These are phyloP conservation scores for Lactifluus echinatus DNA, from an alignment of 768 basidiomycete species.

Conservation along the genomic window DNA sequence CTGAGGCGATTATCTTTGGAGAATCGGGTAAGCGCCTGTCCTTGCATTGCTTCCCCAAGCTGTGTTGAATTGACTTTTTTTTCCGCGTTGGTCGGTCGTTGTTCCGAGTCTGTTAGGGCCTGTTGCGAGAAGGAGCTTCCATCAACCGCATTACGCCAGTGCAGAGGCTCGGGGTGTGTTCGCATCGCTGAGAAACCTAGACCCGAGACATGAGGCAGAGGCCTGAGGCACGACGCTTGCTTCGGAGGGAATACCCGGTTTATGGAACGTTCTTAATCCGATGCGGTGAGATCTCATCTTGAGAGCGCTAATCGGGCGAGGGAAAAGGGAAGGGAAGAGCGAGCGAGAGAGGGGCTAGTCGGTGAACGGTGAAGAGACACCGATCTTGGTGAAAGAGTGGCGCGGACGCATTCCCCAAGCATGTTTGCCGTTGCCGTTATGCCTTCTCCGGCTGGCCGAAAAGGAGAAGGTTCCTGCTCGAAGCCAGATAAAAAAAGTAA, in stretches of 20 bases:
- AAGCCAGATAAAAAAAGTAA: not conserved
- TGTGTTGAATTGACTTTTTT: not conserved
- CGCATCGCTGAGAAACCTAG: not conserved
- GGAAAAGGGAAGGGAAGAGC: no score
- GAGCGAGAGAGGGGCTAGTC: not conserved
- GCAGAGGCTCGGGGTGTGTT: not conserved
- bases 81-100: not conserved
- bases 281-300: conserved; percentile 3
- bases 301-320: conserved; percentile 1
- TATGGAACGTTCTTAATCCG: conserved; percentile 7
- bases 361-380: not conserved
- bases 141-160: not conserved
- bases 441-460: not conserved
- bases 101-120: not conserved
- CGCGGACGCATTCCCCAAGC: not conserved
- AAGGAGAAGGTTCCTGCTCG: not conserved
- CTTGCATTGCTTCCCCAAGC: not conserved
- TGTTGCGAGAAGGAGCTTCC: not conserved
- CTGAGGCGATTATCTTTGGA: conserved; percentile 14
- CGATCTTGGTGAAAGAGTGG: not conserved
- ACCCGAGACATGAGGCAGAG: conserved; percentile 10
- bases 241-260: conserved; percentile 5
- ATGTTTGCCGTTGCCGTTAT: not conserved
- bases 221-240: not conserved
- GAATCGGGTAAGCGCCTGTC: not conserved